A percentile compares a stretch with the other conserved stretches of the same genome.
These are phyloP conservation scores for Lagenaria siceraria DNA, from an alignment of 306 rosid species.

Conservation along the genomic window DNA sequence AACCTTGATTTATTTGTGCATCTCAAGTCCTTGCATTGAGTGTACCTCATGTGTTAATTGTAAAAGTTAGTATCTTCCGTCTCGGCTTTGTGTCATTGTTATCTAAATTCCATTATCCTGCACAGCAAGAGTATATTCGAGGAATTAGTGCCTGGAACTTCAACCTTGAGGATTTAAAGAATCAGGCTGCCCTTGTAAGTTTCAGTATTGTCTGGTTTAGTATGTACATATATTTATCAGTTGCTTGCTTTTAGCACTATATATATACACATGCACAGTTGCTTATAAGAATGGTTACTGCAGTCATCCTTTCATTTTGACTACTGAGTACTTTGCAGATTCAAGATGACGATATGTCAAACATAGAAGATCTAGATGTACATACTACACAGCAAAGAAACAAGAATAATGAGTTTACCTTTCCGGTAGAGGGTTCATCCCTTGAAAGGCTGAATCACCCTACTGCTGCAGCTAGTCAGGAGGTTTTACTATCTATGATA, in stretches of 20 bases:
- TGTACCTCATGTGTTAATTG: not conserved
- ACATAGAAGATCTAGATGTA: constrained; percentile 36
- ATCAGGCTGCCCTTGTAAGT: constrained; percentile 96
- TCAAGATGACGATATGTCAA: constrained; percentile 56
- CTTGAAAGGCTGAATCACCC: constrained; percentile 34
- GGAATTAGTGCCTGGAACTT: constrained; percentile 99
- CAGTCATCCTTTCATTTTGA: constrained; percentile 6
- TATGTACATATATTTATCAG: not conserved
- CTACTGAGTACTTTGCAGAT: constrained; percentile 41
- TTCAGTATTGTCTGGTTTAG: not conserved
- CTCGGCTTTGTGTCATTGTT: not conserved
- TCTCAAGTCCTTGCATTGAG: not conserved
- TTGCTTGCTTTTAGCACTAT: not conserved
- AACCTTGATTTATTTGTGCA: not conserved
- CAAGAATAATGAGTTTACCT: constrained; percentile 23
- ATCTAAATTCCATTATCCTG: not conserved
- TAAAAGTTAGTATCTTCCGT: not conserved
- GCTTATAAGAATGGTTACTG: not conserved
- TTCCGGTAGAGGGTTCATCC: constrained; percentile 29
- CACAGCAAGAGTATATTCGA: constrained; percentile 94
- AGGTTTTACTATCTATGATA: constrained; percentile 32
- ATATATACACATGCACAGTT: too few relatives aligned
- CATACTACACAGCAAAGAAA: constrained; percentile 27
- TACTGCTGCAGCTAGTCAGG: constrained; percentile 35
- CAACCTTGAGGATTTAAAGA: constrained; percentile 89